phyloP scores from a whole-genome alignment of 805 yeast genomes.

The Kuraishia hungarica region DNA sequence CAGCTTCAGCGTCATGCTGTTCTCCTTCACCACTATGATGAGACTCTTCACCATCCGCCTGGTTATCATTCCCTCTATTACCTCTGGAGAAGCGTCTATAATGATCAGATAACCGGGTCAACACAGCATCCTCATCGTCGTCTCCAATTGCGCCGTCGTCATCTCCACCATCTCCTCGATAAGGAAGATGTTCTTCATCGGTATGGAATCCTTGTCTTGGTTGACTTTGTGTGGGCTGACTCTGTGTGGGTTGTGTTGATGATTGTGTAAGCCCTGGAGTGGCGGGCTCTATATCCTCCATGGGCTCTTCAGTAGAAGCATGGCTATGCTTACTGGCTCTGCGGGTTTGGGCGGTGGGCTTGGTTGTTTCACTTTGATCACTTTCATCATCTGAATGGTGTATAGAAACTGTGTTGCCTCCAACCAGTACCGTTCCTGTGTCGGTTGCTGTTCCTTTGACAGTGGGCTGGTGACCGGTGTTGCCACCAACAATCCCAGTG shows the following conservation, averaged over 20 bases:
- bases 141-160: conserved; percentile 11
- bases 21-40: conserved; percentile 6
- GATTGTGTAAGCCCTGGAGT: not conserved
- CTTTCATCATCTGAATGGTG: not conserved
- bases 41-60: conserved; percentile 8
- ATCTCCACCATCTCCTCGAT: conserved; percentile 1
- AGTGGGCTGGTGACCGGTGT: not conserved
- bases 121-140: conserved; percentile 20
- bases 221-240: not conserved
- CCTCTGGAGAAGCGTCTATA: conserved; percentile 22
- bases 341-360: not conserved
- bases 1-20: conserved; percentile 6
- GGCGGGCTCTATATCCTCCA: not conserved
- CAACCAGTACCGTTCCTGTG: not conserved
- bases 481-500: not conserved
- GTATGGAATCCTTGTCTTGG: not conserved
- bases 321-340: not conserved
- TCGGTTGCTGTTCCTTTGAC: not conserved
- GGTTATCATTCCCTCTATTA: not conserved
- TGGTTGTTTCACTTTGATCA: not conserved
- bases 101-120: conserved; percentile 32
- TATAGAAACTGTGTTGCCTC: not conserved
- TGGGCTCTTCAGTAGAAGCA: not conserved
- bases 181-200: no score
- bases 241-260: not conserved